Conservation (phyloP, 495 filamentous ascomycete species). For the Bryoglossum gracile region DNA sequence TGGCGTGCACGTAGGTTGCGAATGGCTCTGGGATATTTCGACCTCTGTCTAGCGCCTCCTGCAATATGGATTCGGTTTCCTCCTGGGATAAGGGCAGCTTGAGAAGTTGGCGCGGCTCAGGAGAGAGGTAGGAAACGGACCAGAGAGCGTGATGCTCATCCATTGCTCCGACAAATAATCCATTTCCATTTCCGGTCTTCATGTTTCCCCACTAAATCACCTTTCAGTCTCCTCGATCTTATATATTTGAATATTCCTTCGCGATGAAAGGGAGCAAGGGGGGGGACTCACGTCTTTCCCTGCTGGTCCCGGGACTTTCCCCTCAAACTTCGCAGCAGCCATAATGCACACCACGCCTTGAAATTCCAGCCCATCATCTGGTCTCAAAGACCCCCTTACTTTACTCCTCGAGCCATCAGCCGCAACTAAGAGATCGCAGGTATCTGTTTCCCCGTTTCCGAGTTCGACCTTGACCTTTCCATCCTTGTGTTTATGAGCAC, state of each 20-base stretch:
- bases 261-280: no score
- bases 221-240: no score
- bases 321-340: constrained; percentile 25
- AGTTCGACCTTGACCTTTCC: constrained; percentile 13
- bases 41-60: constrained; percentile 25
- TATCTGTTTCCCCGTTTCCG: constrained; percentile 17
- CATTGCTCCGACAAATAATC: constrained; percentile 31
- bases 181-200: constrained; percentile 26
- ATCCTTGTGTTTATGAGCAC: constrained; percentile 10
- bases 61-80: constrained; percentile 14
- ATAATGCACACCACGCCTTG: constrained; percentile 28
- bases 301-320: constrained; percentile 22
- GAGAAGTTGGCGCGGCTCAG: constrained; percentile 4
- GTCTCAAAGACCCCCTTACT: constrained; percentile 29
- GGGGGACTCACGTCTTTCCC: no score
- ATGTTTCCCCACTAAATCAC: constrained; percentile 33
- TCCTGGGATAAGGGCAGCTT: constrained; percentile 3
- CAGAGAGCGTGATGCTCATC: constrained; percentile 29
- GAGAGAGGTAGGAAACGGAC: constrained; percentile 26
- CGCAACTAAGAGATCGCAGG: constrained; percentile 33
- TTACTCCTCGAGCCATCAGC: constrained; percentile 35
- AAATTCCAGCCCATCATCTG: constrained; percentile 29
- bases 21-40: constrained; percentile 28
- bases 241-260: no score
- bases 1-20: constrained; percentile 27